Percentiles rank a stretch among this genome's conserved stretches.
Conservation (phyloP, 768 basidiomycete species). For the Calvatia gigantea region DNA sequence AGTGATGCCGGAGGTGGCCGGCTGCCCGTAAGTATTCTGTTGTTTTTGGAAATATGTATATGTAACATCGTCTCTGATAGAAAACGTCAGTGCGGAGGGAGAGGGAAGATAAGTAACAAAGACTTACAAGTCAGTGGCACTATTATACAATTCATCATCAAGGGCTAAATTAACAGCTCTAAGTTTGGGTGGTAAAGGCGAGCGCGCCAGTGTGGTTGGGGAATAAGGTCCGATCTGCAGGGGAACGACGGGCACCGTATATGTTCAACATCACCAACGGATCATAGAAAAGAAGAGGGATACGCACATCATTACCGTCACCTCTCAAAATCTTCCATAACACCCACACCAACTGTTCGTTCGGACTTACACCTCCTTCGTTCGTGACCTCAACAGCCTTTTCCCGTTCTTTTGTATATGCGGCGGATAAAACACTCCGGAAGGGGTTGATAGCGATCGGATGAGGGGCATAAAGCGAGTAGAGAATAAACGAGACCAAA, state of each 20-base stretch:
- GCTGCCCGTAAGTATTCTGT: constrained; percentile 32
- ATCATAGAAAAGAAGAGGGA: neutral
- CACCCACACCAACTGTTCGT: constrained; percentile 82
- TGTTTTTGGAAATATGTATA: constrained; percentile 37
- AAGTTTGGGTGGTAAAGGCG: constrained; percentile 73
- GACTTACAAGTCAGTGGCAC: constrained; percentile 46
- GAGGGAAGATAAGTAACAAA: constrained; percentile 20
- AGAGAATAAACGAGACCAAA: constrained; percentile 75
- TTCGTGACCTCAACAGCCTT: constrained; percentile 51
- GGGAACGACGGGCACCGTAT: constrained; percentile 20
- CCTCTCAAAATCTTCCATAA: constrained; percentile 85
- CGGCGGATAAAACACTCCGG: constrained; percentile 65
- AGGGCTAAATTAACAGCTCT: constrained; percentile 68
- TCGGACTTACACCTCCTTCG: constrained; percentile 47
- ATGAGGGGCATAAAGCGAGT: constrained; percentile 76
- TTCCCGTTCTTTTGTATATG: constrained; percentile 67
- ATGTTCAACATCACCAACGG: neutral
- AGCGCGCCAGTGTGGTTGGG: constrained; percentile 67
- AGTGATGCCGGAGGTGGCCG: constrained; percentile 38
- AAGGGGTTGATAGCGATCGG: constrained; percentile 81
- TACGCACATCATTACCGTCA: constrained; percentile 74
- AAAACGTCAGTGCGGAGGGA: neutral
- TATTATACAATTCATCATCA: constrained; percentile 58
- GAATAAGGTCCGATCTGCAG: constrained; percentile 80
- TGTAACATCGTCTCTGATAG: constrained; percentile 39